Evolutionary conservation across 2,329 filamentous ascomycete genomes (phyloP), one percentile per base, ranked within the genome.

Genomic region (Paracamarosporium sp.): DNA sequence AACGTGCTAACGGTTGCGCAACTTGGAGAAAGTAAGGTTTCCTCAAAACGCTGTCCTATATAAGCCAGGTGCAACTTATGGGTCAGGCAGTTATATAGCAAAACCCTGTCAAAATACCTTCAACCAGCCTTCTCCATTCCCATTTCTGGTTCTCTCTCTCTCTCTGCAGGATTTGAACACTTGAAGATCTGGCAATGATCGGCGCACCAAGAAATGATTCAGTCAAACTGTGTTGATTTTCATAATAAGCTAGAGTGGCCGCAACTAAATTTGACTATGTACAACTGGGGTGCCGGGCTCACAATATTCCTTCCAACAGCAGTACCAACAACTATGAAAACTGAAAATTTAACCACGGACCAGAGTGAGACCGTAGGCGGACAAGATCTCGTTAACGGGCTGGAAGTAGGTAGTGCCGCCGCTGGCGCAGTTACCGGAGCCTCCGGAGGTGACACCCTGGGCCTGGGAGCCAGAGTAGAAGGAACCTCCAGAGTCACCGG

Each of bases 391-490:
- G 62, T 78, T 78, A 44, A 79, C 74, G 56, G 77, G 77, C 70
- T 79, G 77, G 75, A 78, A 79, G 69, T 75, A 79, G 59, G 76
- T 79, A 0, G 53, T 68, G 33, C 77, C 76, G 55, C 77, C 77
- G 30, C 33, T 40, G n/a, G 35, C 47, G 72, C 77, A 79, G 75
- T 78, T 56, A 44, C 77, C 77, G 50, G 69, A 75, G 62, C 77
- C 77, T 67, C 77, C 77, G 1, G 77, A 79, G 62, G 76, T 78
- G 61, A 79, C 76, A 67, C 77, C 77, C 71, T 79, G 77, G 56
- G 77, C 77, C 71, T 79, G 76, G 53, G 75, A 45, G 48, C 77
- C 77, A 56, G 75, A 66, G 74, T 77, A 79, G 56, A 67, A 78
- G 31, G 77, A 74, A 57, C 77, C 77, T 53, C 77, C 77, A 48